A percentile compares a stretch with the other conserved stretches of the same genome.
phyloP scores from a whole-genome alignment of 306 rosid species.

The Cicer yamashitae region DNA sequence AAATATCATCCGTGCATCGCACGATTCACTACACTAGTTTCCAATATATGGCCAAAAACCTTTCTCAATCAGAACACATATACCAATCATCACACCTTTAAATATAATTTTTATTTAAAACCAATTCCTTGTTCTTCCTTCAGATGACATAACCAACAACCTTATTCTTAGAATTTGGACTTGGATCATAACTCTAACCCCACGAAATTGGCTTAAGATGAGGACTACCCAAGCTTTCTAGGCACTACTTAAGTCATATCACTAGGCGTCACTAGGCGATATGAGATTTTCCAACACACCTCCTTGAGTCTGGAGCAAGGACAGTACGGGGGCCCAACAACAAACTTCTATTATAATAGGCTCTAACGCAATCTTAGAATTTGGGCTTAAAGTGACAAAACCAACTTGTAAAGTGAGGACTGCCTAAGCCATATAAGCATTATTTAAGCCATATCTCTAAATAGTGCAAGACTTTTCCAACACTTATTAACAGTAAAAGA shows the following conservation, averaged over 20 bases:
- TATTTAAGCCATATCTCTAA: not conserved
- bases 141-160: not conserved
- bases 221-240: too few relatives aligned
- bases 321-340: not conserved
- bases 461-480: not conserved
- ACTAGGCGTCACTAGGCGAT: not conserved
- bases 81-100: constrained; percentile 5
- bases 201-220: too few relatives aligned
- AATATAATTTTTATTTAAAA: not conserved
- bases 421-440: not conserved
- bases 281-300: constrained; percentile 3
- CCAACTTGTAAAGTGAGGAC: not conserved
- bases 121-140: not conserved
- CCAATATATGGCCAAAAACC: too few relatives aligned
- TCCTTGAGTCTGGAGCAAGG: not conserved
- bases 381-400: constrained; percentile 1
- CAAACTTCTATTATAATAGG: not conserved
- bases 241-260: not conserved
- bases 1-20: too few relatives aligned
- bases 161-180: not conserved
- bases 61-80: not conserved
- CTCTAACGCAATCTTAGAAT: not conserved
- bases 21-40: too few relatives aligned
- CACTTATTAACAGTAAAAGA: constrained; percentile 22
- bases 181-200: too few relatives aligned